These are phyloP conservation scores for Conticribra weissflogii DNA, from an alignment of 108 stramenopile species.

Conservation along the genomic window DNA sequence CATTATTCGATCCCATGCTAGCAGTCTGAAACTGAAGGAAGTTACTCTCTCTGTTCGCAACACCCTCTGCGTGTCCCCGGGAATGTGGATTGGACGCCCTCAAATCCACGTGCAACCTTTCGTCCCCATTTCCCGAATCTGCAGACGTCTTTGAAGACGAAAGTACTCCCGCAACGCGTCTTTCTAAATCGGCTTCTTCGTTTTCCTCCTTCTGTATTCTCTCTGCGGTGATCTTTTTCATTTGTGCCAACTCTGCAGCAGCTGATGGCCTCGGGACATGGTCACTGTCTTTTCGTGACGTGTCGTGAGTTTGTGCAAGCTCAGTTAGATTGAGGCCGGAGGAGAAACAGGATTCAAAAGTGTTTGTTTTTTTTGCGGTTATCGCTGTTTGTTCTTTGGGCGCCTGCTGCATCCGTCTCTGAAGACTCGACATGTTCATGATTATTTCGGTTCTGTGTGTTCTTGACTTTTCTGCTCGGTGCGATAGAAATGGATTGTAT, in stretches of 20 bases:
- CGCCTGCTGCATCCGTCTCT: neutral
- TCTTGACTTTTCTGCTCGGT: too few species aligned
- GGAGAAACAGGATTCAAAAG: constrained; percentile 21
- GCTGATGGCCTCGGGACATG: neutral
- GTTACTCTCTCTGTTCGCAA: constrained; percentile 11
- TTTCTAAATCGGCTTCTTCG: constrained; percentile 18
- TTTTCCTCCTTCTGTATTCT: constrained; percentile 1
- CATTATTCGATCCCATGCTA: constrained; percentile 6
- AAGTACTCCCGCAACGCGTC: constrained; percentile 6
- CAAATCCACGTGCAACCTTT: constrained; percentile 1
- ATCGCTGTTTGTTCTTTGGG: neutral
- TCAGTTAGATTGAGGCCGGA: constrained; percentile 14
- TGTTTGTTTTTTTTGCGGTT: neutral
- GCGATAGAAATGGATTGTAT: too few species aligned
- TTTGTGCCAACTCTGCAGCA: constrained; percentile 15
- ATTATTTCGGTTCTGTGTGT: too few species aligned
- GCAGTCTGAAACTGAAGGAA: constrained; percentile 20
- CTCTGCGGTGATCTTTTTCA: constrained; percentile 6
- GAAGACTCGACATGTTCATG: neutral
- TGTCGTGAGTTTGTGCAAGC: neutral
- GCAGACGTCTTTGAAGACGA: neutral
- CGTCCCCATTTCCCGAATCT: neutral
- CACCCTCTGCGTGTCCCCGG: neutral
- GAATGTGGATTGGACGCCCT: constrained; percentile 17
- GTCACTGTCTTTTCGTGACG: neutral